These are phyloP conservation scores for Penicillium sp. DNA, from an alignment of 2,329 filamentous ascomycete species.

Conservation along the genomic window DNA sequence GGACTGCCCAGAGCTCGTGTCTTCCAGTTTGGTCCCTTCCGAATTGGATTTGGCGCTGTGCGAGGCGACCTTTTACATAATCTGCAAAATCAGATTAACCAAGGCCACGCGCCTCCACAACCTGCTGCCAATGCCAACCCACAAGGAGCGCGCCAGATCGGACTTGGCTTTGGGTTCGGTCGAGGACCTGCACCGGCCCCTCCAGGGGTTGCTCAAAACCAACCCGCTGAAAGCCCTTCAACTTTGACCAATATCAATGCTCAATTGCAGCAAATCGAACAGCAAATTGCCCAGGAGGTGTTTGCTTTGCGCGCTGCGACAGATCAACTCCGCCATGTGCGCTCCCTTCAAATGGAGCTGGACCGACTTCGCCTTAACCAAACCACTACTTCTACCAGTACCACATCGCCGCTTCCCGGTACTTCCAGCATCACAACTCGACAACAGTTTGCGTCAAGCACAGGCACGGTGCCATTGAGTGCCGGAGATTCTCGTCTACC, in stretches of 20 bases:
- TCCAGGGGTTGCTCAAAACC: conserved; percentile 13
- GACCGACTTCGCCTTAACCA: conserved; percentile 61
- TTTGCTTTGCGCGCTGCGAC: conserved; percentile 62
- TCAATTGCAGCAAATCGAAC: conserved; percentile 66
- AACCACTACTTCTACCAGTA: conserved; percentile 9
- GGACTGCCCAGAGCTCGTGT: conserved; percentile 56
- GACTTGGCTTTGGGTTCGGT: conserved; percentile 45
- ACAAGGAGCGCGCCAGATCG: conserved; percentile 39
- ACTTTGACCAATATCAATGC: conserved; percentile 48
- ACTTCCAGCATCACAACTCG: conserved; percentile 20
- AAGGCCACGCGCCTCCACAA: conserved; percentile 48
- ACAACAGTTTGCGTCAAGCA: conserved; percentile 32
- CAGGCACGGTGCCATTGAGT: conserved; percentile 33
- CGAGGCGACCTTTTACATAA: conserved; percentile 64
- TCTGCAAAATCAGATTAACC: conserved; percentile 62
- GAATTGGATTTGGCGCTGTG: conserved; percentile 68
- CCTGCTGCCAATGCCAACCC: conserved; percentile 32
- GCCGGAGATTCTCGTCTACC: conserved; percentile 51
- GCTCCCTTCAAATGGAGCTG: conserved; percentile 67
- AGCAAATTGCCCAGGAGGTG: conserved; percentile 68
- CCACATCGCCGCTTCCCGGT: conserved; percentile 17
- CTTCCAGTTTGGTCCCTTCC: conserved; percentile 72
- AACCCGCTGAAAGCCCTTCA: conserved; percentile 16
- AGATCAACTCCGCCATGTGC: conserved; percentile 68
- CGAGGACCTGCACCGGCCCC: conserved; percentile 26